Evolutionary conservation across 805 yeast genomes (phyloP).

Genomic region (Saturnispora serradocipensis): DNA sequence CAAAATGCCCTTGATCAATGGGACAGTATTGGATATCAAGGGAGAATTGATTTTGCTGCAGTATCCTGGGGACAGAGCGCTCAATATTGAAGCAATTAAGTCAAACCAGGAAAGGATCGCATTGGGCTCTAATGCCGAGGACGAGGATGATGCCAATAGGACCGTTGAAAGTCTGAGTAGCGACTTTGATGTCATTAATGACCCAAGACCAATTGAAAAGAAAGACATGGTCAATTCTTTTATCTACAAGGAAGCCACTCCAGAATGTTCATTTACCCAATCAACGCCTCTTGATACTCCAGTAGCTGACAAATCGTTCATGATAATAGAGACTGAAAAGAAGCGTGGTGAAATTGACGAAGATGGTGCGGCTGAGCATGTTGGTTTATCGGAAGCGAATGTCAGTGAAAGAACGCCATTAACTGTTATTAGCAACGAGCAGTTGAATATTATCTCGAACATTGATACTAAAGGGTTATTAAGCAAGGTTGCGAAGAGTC

Average conservation of each 20-base stretch:
- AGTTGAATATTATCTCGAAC: background rate
- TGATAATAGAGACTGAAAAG: background rate
- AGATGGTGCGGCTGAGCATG: background rate
- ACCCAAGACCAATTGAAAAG: constrained; percentile 12
- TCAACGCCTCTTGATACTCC: constrained; percentile 6
- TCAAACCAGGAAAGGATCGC: background rate
- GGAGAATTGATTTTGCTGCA: constrained; percentile 37
- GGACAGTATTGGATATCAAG: constrained; percentile 60
- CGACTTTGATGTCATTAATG: constrained; percentile 3
- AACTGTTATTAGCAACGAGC: background rate
- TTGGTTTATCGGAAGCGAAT: background rate
- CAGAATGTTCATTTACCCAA: constrained; percentile 5
- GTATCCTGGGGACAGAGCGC: background rate
- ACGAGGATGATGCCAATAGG: constrained; percentile 2
- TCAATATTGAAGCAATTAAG: background rate
- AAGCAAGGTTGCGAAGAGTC: background rate
- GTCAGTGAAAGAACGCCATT: background rate
- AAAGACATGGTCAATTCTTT: constrained; percentile 8
- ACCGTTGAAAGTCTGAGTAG: constrained; percentile 1
- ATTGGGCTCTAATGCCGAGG: background rate
- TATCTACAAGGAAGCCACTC: constrained; percentile 10
- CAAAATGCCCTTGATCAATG: constrained; percentile 51
- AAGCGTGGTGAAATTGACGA: background rate
- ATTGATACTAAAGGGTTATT: background rate
- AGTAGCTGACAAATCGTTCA: constrained; percentile 4